Conservation (phyloP, 768 basidiomycete species). For the Tylopilus rubrobrunneus region DNA sequence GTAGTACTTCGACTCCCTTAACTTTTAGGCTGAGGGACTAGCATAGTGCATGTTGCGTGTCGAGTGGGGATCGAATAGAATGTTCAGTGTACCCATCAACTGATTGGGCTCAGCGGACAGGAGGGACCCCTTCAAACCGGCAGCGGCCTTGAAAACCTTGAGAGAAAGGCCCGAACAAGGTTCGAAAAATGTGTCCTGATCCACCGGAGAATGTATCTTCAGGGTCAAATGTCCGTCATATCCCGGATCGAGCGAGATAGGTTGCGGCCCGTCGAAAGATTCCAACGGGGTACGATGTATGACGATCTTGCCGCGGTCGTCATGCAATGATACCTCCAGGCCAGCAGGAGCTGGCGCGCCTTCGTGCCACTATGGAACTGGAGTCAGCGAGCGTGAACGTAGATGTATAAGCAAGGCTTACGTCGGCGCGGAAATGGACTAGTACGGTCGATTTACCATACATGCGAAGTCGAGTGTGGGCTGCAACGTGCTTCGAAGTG, state of each 20-base stretch:
- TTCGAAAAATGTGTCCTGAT: not conserved
- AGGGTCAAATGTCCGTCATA: conserved; percentile 8
- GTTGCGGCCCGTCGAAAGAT: not conserved
- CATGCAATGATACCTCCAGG: conserved; percentile 4
- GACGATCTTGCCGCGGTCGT: not conserved
- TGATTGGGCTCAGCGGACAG: not conserved
- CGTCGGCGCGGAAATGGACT: not conserved
- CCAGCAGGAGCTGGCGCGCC: not conserved
- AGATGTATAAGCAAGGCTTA: not conserved
- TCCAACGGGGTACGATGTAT: not conserved
- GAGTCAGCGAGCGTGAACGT: not conserved
- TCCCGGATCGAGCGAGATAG: not conserved
- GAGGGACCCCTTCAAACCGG: too few relatives aligned
- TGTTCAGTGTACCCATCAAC: conserved; percentile 10
- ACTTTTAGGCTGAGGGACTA: conserved; percentile 4
- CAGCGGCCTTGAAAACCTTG: not conserved
- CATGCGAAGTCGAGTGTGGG: conserved; percentile 9
- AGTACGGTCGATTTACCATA: not conserved
- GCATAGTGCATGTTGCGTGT: conserved; percentile 11
- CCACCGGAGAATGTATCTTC: conserved; percentile 1
- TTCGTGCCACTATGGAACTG: conserved; percentile 1
- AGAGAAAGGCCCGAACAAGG: conserved; percentile 9
- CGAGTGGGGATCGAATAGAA: conserved; percentile 9
- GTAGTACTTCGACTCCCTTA: not conserved
- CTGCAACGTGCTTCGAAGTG: conserved; percentile 3